Evolutionary conservation across 176 grass and related monocot species (phyloP), one percentile per base, ranked within the genome.

Genomic region (Dactylis glomerata): DNA sequence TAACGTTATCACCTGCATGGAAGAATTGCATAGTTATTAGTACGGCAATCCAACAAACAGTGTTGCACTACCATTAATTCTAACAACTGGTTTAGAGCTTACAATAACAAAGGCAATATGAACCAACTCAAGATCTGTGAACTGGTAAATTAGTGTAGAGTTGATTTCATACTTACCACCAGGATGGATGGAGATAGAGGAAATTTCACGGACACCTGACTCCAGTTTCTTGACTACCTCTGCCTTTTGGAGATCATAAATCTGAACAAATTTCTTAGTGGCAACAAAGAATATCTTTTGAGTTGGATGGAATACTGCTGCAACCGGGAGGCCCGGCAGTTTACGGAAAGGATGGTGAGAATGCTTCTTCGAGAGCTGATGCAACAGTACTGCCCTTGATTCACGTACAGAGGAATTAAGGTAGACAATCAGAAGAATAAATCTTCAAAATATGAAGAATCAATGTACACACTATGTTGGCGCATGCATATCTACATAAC

Each of bases 301-400:
- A 54, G 82, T 92, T 62, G 93, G 97, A 85, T 99, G 97, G 73
- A 99, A 99, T 87, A 76, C 82, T 62, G 90, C 92, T 34, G 87
- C 89, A 73, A 99, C 90, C 82, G 97, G 91, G 89, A 94, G 92
- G 55, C 91, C 93, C 40, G 86, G 96, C 79, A 99, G 77, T 89
- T 99, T 99, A 38, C 78, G 78, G 79, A 99, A 94, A 64, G 97
- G 93, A 88, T 86, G 92, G 40, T 92, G 73, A 14, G 91, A 93
- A 64, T 90, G 86, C 84, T 96, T 99, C 82, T 99, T 96, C 3
- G 97, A 91, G 50, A 99, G 89, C 79, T 99, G 93, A 78, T 99
- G 97, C 71, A 99, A 75, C 70, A 96, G 81, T 73, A 99, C 84
- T 83, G 93, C 88, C 80, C 78, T 96, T 55, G 97, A 88, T 89